These are phyloP conservation scores for Syncephalastrum racemosum DNA, from an alignment of 371 early-diverging fungal genomes.

Conservation along the genomic window DNA sequence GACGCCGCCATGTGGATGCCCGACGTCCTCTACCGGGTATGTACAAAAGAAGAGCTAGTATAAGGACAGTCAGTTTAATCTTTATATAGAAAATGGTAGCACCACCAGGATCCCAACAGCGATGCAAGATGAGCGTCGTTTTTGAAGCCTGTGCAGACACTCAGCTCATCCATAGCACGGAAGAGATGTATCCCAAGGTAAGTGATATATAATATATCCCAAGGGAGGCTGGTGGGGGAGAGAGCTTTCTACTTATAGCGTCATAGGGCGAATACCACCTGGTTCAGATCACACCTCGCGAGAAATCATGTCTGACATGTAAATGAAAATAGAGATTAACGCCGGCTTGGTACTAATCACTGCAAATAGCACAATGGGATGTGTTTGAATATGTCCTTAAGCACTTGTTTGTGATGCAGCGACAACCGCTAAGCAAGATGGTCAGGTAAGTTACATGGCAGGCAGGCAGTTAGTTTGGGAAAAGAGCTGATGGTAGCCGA, in stretches of 20 bases:
- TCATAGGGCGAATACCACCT: conserved; percentile 47
- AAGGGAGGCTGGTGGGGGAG: too few species aligned
- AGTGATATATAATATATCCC: too few species aligned
- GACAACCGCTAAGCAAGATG: conserved; percentile 43
- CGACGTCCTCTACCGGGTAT: conserved; percentile 29
- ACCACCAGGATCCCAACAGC: conserved; percentile 24
- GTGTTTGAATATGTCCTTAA: conserved; percentile 58
- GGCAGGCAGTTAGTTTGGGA: not conserved
- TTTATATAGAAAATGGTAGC: conserved; percentile 37
- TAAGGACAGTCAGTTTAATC: not conserved
- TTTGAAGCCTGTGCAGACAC: conserved; percentile 38
- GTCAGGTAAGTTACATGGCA: conserved; percentile 46
- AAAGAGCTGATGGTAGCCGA: not conserved
- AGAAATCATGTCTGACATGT: conserved; percentile 43
- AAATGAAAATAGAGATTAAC: conserved; percentile 8
- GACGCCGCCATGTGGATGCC: conserved; percentile 51
- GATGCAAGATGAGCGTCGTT: conserved; percentile 50
- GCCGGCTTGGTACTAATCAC: not conserved
- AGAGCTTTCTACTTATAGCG: not conserved
- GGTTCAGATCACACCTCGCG: conserved; percentile 43
- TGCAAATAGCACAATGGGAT: conserved; percentile 50
- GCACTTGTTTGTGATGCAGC: conserved; percentile 52
- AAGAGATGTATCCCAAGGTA: conserved; percentile 39
- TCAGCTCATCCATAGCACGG: conserved; percentile 19
- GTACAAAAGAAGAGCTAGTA: not conserved